Evolutionary conservation across 1,284 basidiomycete genomes (phyloP).

Genomic region (Ustilago hordei): DNA sequence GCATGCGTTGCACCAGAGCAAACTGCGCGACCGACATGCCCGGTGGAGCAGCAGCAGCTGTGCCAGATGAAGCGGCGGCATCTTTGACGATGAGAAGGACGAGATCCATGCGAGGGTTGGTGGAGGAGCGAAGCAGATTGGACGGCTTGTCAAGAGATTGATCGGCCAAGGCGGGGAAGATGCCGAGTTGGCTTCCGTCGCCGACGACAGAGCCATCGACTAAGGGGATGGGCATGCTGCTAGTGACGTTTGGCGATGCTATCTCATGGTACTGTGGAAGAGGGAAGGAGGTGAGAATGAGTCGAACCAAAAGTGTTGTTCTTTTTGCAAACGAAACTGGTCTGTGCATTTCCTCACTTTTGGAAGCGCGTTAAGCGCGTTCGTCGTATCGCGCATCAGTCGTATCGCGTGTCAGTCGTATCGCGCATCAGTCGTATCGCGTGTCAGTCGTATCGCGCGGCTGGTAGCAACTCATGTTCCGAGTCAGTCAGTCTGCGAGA

Average conservation of each 20-base stretch:
- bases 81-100: conserved; percentile 42
- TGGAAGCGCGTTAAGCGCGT: conserved; percentile 12
- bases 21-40: conserved; percentile 50
- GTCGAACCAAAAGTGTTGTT: conserved; percentile 12
- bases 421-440: too few relatives aligned
- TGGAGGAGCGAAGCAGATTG: conserved; percentile 31
- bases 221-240: conserved; percentile 25
- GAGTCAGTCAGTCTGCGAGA: too few relatives aligned
- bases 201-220: conserved; percentile 39
- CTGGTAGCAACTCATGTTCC: neutral
- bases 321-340: conserved; percentile 6
- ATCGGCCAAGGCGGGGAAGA: conserved; percentile 42
- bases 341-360: conserved; percentile 10
- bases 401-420: neutral
- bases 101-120: conserved; percentile 57
- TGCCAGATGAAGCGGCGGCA: conserved; percentile 16
- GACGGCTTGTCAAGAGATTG: conserved; percentile 35
- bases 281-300: neutral
- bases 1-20: conserved; percentile 48
- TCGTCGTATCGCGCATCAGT: neutral
- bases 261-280: conserved; percentile 2
- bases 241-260: neutral
- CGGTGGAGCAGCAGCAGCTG: conserved; percentile 23
- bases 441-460: too few relatives aligned
- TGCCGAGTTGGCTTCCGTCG: conserved; percentile 42